phyloP scores from a whole-genome alignment of 768 basidiomycete species.

The Leccinum sublutescens region DNA sequence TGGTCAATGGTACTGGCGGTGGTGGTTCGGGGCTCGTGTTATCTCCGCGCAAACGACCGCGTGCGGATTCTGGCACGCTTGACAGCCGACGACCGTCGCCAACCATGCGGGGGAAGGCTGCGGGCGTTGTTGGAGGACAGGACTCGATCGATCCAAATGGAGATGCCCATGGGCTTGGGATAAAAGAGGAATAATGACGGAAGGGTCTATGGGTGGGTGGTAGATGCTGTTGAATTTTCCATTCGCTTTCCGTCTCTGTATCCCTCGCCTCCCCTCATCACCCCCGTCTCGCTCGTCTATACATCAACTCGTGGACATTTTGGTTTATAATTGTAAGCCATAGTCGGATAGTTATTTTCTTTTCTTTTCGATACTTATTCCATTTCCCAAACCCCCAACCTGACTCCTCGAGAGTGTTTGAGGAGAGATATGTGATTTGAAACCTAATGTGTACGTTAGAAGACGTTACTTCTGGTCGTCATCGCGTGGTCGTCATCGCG shows the following conservation, averaged over 20 bases:
- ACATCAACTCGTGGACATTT: background rate
- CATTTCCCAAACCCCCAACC: background rate
- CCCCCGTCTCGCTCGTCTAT: background rate
- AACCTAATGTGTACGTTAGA: background rate
- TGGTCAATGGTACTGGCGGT: background rate
- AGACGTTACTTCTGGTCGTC: background rate
- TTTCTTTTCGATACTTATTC: background rate
- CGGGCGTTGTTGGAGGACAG: slow-evolving; percentile 7
- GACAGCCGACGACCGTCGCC: slow-evolving; percentile 26
- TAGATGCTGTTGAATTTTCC: background rate
- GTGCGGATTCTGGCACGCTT: slow-evolving; percentile 18
- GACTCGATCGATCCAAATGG: slow-evolving; percentile 17
- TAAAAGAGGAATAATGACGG: slow-evolving; percentile 28
- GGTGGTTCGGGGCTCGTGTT: slow-evolving; percentile 19
- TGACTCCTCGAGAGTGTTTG: background rate
- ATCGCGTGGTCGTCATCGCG: background rate
- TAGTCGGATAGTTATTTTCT: background rate
- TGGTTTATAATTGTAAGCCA: background rate
- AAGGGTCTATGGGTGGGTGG: background rate
- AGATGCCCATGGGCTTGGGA: slow-evolving; percentile 17
- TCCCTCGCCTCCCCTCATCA: background rate
- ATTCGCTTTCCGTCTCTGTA: background rate
- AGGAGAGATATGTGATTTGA: background rate
- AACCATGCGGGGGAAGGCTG: slow-evolving; percentile 10
- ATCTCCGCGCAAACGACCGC: slow-evolving; percentile 30